Base-by-base conservation (phyloP, 495 filamentous ascomycete genomes). In the Xylaria palmicola region DNA sequence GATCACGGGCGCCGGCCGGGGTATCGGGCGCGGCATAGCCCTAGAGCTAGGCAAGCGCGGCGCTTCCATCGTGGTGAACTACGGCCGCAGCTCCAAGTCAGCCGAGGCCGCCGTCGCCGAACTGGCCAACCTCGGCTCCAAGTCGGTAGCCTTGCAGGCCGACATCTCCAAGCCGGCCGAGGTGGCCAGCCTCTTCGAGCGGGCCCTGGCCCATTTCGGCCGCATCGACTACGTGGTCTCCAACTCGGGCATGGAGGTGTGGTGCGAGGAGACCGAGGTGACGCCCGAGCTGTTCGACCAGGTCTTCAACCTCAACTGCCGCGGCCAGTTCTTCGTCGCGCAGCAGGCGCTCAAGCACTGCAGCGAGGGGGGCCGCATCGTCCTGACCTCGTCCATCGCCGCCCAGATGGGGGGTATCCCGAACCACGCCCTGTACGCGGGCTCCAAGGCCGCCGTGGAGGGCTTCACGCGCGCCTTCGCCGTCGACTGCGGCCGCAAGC, bases 321-420 rank as follows among this genome's bases (percentile, higher is more conserved):
- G 88, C 1, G 91, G 84, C 2, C 90, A 93, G 74, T 93, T 92
- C 82, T 92, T 93, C 77, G 86, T 91, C 47, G 87, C 85, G 54
- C 84, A 86, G 70, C 81, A 88, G 74, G 87, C 83, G 6, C 86
- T 85, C 72, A 83, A 82, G 74, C 77, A 88, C 72, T 76, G 86
- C 69, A 74, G 75, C 62, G 76, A 83, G 41, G 84, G 84, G 43
- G 86, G 85, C 52, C 79, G 85, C 65, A 79, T 88, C 68, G 82
- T 88, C 63, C 71, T 87, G 8, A 88, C 82, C 75, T 83, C 82
- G 20, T 85, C 81, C 71, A 88, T 87, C 75, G 86, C 86, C 22
- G 85, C 83, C 29, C 78, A 85, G 75, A 82, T 81, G 62, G 83
- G 84, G 72, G 83, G 74, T 41, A 83, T 89, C 5, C 83, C 83